Evolutionary conservation across 805 yeast genomes (phyloP), one percentile per base, ranked within the genome.

Genomic region (Yarrowia yakushimensis): DNA sequence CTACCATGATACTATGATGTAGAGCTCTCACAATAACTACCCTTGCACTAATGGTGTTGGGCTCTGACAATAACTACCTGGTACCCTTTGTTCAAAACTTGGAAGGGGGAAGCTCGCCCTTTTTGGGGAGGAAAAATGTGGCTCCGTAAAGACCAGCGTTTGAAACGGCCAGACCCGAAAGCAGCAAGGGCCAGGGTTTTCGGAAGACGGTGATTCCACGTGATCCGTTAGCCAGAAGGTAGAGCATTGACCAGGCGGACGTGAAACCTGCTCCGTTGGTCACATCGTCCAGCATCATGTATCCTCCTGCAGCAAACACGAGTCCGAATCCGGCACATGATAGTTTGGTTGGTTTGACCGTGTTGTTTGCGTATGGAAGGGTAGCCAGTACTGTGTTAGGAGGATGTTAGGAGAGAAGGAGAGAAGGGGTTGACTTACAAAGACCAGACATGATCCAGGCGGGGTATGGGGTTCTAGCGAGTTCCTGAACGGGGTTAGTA

Each of bases 201-300:
- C 83, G 75, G 12, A 88, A 77, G 7, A 83, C 80, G 39, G 79
- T 79, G 18, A 73, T 45, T 4, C 71, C 63, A 4, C 66, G 64
- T 34, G 63, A 62, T 0, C 90, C 90, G 69, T 89, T 88, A 15
- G 86, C 89, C 12, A 91, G 71, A 63, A 86, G 70, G 69, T 89
- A 92, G 63, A 91, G 73, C 8, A 87, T 72, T 8, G 89, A 83
- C 97, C 97, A 92, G 1, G 94, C 96, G 68, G 83, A 78, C 27
- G 33, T 65, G 69, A 91, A 87, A 0, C 96, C 97, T 1, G 93
- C 80, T 3, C 96, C 97, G 73, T 88, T 85, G 48, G 81, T 80
- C 20, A 83, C 74, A 69, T 90, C 97, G 70, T 91, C 97, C 66
- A 79, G 78, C 41, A 87, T 81, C 77, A 91, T 86, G 67, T 69